phyloP scores from a whole-genome alignment of 2,329 filamentous ascomycete species.

The Intubia oerlemansii region DNA sequence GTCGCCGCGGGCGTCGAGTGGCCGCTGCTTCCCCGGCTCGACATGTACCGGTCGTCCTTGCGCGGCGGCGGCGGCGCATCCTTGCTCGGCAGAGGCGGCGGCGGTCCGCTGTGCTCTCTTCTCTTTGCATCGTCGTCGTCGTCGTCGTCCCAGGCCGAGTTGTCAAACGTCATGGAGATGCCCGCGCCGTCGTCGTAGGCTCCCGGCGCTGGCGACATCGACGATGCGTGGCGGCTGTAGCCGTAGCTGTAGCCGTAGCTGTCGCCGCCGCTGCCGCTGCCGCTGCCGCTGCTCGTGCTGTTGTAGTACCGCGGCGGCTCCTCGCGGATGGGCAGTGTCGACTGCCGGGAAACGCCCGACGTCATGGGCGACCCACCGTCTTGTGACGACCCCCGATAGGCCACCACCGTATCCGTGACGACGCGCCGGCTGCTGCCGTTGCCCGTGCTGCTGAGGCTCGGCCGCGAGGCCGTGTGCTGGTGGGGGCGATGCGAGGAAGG shows the following conservation, averaged over 20 bases:
- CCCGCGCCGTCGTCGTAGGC: conserved; percentile 25
- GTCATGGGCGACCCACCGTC: not conserved
- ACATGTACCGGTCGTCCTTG: conserved; percentile 10
- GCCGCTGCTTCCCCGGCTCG: conserved; percentile 1
- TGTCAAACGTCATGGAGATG: conserved; percentile 52
- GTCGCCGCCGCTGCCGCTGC: too few species aligned
- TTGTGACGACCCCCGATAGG: conserved; percentile 4
- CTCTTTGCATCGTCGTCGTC: too few species aligned
- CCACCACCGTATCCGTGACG: conserved; percentile 3
- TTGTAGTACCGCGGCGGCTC: not conserved
- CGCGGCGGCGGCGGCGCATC: conserved; percentile 13
- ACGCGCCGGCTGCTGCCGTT: not conserved
- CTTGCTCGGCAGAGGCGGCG: too few species aligned
- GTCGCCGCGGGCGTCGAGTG: too few species aligned
- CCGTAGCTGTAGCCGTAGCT: too few species aligned
- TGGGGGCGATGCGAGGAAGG: conserved; percentile 8
- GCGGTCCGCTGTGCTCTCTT: too few species aligned
- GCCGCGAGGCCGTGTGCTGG: conserved; percentile 14
- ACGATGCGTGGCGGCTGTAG: too few species aligned
- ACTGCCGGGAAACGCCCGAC: conserved; percentile 1
- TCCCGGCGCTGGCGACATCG: too few species aligned
- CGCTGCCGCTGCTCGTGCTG: not conserved
- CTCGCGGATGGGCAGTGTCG: conserved; percentile 1
- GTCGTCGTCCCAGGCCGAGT: too few species aligned
- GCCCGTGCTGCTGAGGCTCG: conserved; percentile 5